Conservation (phyloP, 2,329 filamentous ascomycete species). For the Botrytis squamosa region DNA sequence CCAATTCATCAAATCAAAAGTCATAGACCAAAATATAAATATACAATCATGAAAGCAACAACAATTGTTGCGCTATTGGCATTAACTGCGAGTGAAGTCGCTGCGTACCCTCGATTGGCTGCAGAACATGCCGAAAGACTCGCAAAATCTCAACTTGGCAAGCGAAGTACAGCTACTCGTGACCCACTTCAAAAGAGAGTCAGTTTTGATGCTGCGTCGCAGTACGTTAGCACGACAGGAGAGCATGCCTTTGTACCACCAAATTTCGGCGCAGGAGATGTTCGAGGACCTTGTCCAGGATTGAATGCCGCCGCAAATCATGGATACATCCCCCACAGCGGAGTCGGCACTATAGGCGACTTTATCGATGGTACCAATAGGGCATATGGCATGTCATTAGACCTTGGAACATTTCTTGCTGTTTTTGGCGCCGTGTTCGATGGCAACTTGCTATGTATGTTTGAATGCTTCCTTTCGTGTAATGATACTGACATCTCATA, state of each 20-base stretch:
- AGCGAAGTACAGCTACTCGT: slow-evolving; percentile 8
- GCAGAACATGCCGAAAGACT: slow-evolving; percentile 7
- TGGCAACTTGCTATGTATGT: not conserved
- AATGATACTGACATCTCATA: not conserved
- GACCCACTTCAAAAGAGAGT: not conserved
- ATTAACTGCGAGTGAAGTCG: slow-evolving; percentile 2
- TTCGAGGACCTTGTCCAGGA: slow-evolving; percentile 39
- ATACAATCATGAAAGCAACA: not conserved
- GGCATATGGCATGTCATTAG: slow-evolving; percentile 16
- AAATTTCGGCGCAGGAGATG: slow-evolving; percentile 27
- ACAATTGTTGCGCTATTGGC: not conserved
- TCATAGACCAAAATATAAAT: not conserved
- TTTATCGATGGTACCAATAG: slow-evolving; percentile 37
- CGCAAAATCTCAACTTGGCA: slow-evolving; percentile 3
- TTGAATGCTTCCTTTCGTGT: not conserved
- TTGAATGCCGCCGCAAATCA: slow-evolving; percentile 46
- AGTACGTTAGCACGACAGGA: slow-evolving; percentile 18
- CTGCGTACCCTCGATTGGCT: not conserved
- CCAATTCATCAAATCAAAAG: not conserved
- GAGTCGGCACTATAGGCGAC: slow-evolving; percentile 33
- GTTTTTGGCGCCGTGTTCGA: slow-evolving; percentile 8
- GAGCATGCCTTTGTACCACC: slow-evolving; percentile 26
- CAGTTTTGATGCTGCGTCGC: slow-evolving; percentile 10
- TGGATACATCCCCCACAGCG: slow-evolving; percentile 43
- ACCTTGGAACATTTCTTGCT: slow-evolving; percentile 4